phyloP scores from a whole-genome alignment of 2,329 filamentous ascomycete genomes.

The Bipolaris oryzae region DNA sequence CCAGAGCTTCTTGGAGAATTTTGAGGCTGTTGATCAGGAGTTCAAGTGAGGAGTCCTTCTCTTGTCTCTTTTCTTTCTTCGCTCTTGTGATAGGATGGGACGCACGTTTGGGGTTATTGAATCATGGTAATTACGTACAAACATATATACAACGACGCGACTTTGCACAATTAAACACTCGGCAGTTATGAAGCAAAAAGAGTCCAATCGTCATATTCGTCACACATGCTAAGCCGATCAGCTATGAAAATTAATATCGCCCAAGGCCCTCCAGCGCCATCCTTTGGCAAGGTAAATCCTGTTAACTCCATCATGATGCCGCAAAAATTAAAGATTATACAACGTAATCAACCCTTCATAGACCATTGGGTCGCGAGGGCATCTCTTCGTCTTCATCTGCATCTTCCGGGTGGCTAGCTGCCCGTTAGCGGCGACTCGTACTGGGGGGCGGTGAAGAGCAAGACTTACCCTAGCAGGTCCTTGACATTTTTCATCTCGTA shows the following conservation, averaged over 20 bases:
- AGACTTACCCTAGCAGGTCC: slow-evolving; percentile 72
- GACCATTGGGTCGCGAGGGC: slow-evolving; percentile 11
- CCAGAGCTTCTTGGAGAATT: slow-evolving; percentile 85
- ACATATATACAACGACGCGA: background rate
- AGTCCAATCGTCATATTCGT: background rate
- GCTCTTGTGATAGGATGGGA: no score
- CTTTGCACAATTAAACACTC: background rate
- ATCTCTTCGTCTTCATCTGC: slow-evolving; percentile 15
- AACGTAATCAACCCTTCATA: slow-evolving; percentile 3
- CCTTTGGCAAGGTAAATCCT: slow-evolving; percentile 4
- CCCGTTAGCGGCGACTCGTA: background rate
- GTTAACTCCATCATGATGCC: slow-evolving; percentile 21
- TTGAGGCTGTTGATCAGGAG: slow-evolving; percentile 82
- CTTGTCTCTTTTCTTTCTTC: background rate
- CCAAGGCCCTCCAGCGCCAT: slow-evolving; percentile 1
- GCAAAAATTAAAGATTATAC: slow-evolving; percentile 15
- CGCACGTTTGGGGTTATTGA: background rate
- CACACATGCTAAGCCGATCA: slow-evolving; percentile 1
- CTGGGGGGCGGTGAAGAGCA: no score
- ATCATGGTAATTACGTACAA: background rate
- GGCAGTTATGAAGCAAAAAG: background rate
- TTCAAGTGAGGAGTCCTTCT: slow-evolving; percentile 57
- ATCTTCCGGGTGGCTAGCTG: slow-evolving; percentile 9
- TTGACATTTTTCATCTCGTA: slow-evolving; percentile 99
- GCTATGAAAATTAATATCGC: slow-evolving; percentile 6